A percentile compares a stretch with the other conserved stretches of the same genome.
Evolutionary conservation across 495 filamentous ascomycete genomes (phyloP).

Genomic region (Hypomontagnella submonticulosa): DNA sequence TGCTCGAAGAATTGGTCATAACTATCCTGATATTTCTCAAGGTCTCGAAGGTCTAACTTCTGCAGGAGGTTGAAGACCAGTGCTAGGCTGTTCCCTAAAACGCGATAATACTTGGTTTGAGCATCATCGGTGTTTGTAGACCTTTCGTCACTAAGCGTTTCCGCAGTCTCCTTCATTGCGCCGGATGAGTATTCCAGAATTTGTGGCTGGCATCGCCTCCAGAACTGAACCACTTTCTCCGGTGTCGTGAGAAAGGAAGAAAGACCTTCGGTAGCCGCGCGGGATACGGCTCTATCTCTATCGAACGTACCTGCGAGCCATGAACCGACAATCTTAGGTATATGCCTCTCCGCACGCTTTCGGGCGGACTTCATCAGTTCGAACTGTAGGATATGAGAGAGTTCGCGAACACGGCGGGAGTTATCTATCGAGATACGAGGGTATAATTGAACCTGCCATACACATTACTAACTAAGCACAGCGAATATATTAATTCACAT

Average conservation of each 20-base stretch:
- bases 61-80: slow-evolving; percentile 65
- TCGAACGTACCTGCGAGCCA: slow-evolving; percentile 94
- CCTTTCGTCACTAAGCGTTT: slow-evolving; percentile 88
- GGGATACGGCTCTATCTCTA: slow-evolving; percentile 76
- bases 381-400: slow-evolving; percentile 80
- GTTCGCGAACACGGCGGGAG: slow-evolving; percentile 84
- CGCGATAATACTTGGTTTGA: slow-evolving; percentile 82
- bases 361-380: slow-evolving; percentile 75
- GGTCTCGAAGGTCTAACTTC: slow-evolving; percentile 59
- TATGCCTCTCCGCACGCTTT: slow-evolving; percentile 80
- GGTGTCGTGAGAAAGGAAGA: slow-evolving; percentile 77
- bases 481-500: slow-evolving; percentile 29
- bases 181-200: slow-evolving; percentile 84
- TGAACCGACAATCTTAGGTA: slow-evolving; percentile 79
- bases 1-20: slow-evolving; percentile 67
- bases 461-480: slow-evolving; percentile 45
- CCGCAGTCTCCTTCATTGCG: slow-evolving; percentile 79
- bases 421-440: slow-evolving; percentile 89
- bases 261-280: slow-evolving; percentile 79
- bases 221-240: slow-evolving; percentile 79
- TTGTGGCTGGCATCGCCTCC: slow-evolving; percentile 76
- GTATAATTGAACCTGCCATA: slow-evolving; percentile 79
- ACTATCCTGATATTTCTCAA: slow-evolving; percentile 59
- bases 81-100: slow-evolving; percentile 72
- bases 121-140: slow-evolving; percentile 85